Conservation (phyloP, 345 rosid species). For the Linum tenue region DNA sequence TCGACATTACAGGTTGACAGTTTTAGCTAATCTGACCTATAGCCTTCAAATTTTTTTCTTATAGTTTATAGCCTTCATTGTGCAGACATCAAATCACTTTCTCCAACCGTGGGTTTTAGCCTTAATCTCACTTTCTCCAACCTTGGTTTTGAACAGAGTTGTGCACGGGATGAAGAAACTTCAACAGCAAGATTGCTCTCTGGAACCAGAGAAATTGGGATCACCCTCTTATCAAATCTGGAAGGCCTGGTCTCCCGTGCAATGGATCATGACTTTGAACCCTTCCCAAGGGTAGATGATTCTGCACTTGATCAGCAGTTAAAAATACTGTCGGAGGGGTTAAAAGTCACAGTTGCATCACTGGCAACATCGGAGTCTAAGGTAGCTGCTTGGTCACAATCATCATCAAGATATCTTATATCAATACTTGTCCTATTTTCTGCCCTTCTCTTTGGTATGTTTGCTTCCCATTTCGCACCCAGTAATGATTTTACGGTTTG, state of each 20-base stretch:
- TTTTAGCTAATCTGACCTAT: background rate
- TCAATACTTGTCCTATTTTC: slow-evolving; percentile 33
- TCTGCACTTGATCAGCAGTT: slow-evolving; percentile 35
- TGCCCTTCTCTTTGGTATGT: slow-evolving; percentile 38
- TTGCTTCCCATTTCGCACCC: slow-evolving; percentile 13
- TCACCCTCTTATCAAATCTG: slow-evolving; percentile 49
- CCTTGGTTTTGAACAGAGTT: slow-evolving; percentile 29
- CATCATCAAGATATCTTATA: slow-evolving; percentile 32
- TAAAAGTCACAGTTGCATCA: slow-evolving; percentile 33
- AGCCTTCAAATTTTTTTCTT: slow-evolving; percentile 5
- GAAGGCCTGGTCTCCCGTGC: slow-evolving; percentile 37
- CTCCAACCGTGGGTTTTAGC: slow-evolving; percentile 9
- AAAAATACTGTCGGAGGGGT: slow-evolving; percentile 36
- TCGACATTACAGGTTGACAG: slow-evolving; percentile 49
- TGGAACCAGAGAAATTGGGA: slow-evolving; percentile 43
- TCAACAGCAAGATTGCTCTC: slow-evolving; percentile 43
- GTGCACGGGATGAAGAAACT: slow-evolving; percentile 37
- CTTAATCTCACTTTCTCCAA: slow-evolving; percentile 14
- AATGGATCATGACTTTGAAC: slow-evolving; percentile 19
- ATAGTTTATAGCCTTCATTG: background rate
- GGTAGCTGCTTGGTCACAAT: slow-evolving; percentile 72
- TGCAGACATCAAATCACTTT: slow-evolving; percentile 10
- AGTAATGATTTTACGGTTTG: background rate
- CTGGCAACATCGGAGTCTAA: slow-evolving; percentile 35
- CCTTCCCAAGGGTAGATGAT: slow-evolving; percentile 17